phyloP scores from a whole-genome alignment of 225 moss, liverwort and hornwort genomes.

The Physcomitrellopsis africana region DNA sequence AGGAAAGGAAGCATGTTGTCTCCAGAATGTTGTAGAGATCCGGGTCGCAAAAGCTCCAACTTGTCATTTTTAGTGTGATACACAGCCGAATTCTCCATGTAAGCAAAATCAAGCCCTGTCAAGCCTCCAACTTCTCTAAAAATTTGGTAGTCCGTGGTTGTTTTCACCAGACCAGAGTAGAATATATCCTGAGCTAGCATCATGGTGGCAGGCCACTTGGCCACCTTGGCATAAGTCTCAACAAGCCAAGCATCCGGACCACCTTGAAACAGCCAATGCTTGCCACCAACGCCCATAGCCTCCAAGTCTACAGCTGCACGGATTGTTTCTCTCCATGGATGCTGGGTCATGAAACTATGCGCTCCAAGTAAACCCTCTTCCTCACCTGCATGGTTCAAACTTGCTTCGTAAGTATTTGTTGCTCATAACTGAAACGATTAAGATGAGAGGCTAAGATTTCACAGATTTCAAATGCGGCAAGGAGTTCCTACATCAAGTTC shows the following conservation, averaged over 20 bases:
- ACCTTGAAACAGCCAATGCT: slow-evolving; percentile 81
- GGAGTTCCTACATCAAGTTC: slow-evolving; percentile 17
- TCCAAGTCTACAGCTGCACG: slow-evolving; percentile 89
- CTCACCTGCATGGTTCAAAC: slow-evolving; percentile 67
- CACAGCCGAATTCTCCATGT: slow-evolving; percentile 75
- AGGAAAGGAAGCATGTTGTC: slow-evolving; percentile 86
- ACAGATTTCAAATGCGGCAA: slow-evolving; percentile 11
- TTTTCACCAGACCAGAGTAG: slow-evolving; percentile 82
- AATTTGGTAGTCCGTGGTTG: slow-evolving; percentile 91
- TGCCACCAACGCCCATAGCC: slow-evolving; percentile 86
- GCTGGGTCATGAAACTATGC: slow-evolving; percentile 96
- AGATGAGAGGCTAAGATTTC: neutral
- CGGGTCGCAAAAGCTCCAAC: slow-evolving; percentile 62
- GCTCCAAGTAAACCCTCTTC: slow-evolving; percentile 94
- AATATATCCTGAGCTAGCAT: slow-evolving; percentile 86
- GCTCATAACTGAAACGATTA: neutral
- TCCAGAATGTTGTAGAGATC: slow-evolving; percentile 90
- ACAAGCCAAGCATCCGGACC: slow-evolving; percentile 83
- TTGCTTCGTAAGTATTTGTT: slow-evolving; percentile 12
- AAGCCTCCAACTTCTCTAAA: slow-evolving; percentile 77
- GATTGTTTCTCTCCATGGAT: slow-evolving; percentile 77
- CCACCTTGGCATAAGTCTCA: slow-evolving; percentile 67
- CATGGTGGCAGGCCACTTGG: slow-evolving; percentile 78
- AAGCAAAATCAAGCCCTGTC: slow-evolving; percentile 89
- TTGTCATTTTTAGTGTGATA: slow-evolving; percentile 97